phyloP scores from a whole-genome alignment of 2,329 filamentous ascomycete genomes.

The Herpotrichia juniperi region DNA sequence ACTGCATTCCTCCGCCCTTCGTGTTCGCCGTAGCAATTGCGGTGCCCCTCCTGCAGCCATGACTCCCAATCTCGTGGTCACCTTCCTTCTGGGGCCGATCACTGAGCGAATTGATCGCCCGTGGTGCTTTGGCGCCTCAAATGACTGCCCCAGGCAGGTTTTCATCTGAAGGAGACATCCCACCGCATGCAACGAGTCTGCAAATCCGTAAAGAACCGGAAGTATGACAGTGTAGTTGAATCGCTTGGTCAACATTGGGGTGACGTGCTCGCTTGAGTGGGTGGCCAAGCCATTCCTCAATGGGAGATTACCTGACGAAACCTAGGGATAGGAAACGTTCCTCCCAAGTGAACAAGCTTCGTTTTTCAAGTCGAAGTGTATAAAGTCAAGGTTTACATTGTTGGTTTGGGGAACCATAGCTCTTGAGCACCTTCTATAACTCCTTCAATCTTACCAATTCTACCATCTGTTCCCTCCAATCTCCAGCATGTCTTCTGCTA shows the following conservation, averaged over 20 bases:
- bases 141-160: background rate
- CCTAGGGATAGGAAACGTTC: background rate
- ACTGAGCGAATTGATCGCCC: background rate
- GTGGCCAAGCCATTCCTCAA: no score
- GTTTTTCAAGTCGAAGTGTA: background rate
- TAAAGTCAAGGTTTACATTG: background rate
- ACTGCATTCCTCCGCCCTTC: background rate
- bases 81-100: background rate
- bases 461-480: background rate
- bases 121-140: slow-evolving; percentile 1
- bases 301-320: no score
- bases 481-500: slow-evolving; percentile 1
- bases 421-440: background rate
- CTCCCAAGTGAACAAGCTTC: background rate
- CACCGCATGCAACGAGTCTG: background rate
- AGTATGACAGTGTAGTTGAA: no score
- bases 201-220: no score
- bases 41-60: background rate
- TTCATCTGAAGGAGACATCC: background rate
- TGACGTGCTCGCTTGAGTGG: no score
- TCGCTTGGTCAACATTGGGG: no score
- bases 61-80: background rate
- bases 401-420: background rate
- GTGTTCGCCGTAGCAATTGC: background rate
- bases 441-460: background rate